A percentile compares a stretch with the other conserved stretches of the same genome.
Conservation (phyloP, 441 rosid genomes). For the Lepidium campestre region DNA sequence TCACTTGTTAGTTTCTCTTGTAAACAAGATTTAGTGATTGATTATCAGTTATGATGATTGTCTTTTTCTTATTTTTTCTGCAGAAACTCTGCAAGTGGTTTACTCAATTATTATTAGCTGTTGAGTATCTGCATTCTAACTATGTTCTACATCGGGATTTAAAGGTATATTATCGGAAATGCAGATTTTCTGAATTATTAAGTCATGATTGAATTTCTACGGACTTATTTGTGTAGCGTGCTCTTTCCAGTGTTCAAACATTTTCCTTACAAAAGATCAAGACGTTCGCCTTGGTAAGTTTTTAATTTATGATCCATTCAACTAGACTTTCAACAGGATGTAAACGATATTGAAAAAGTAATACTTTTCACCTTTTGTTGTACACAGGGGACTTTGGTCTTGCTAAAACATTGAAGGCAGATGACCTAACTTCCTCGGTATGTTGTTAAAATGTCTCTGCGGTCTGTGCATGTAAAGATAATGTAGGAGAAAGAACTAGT, state of each 20-base stretch:
- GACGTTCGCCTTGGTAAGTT: conserved; percentile 87
- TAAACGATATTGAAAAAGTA: not conserved
- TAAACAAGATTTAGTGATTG: conserved; percentile 13
- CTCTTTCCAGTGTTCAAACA: conserved; percentile 78
- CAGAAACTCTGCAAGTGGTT: conserved; percentile 99
- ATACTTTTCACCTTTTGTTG: conserved; percentile 16
- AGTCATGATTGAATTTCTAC: conserved; percentile 5
- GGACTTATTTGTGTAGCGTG: conserved; percentile 26
- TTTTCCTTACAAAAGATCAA: conserved; percentile 92
- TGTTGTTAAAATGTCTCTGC: conserved; percentile 17
- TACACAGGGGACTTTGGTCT: conserved; percentile 90
- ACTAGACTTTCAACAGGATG: conserved; percentile 1
- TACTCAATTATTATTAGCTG: conserved; percentile 76
- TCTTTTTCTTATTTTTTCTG: not conserved
- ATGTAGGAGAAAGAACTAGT: conserved; percentile 1
- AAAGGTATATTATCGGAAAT: conserved; percentile 42
- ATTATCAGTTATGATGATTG: not conserved
- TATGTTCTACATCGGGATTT: conserved; percentile 90
- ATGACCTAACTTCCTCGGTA: conserved; percentile 96
- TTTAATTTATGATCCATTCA: conserved; percentile 2
- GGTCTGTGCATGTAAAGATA: not conserved
- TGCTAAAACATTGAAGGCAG: conserved; percentile 92
- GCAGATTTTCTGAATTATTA: conserved; percentile 7
- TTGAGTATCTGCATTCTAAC: conserved; percentile 87
- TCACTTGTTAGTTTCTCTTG: not conserved